phyloP scores from a whole-genome alignment of 2,329 filamentous ascomycete species.

The Cephalotrichum gorgonifer region DNA sequence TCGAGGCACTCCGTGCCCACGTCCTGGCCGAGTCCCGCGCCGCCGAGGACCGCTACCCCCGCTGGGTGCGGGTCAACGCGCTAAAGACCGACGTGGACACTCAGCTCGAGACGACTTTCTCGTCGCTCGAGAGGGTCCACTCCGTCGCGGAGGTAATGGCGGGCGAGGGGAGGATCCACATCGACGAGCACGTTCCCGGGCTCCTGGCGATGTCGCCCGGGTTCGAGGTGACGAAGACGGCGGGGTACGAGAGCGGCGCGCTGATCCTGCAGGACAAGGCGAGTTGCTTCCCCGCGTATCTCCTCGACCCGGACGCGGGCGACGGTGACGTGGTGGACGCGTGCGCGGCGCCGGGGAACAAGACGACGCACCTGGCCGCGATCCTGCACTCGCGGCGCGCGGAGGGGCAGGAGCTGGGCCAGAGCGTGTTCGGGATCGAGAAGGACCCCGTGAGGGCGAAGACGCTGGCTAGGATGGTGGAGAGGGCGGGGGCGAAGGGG shows the following conservation, averaged over 20 bases:
- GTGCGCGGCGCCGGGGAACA: slow-evolving; percentile 92
- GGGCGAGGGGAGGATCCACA: slow-evolving; percentile 33
- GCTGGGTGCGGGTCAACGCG: slow-evolving; percentile 85
- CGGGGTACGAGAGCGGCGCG: slow-evolving; percentile 64
- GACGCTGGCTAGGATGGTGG: slow-evolving; percentile 77
- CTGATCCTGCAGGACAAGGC: slow-evolving; percentile 95
- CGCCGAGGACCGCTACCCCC: slow-evolving; percentile 54
- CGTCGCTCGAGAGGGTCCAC: slow-evolving; percentile 44
- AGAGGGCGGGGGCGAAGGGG: slow-evolving; percentile 57
- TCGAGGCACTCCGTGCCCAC: slow-evolving; percentile 54
- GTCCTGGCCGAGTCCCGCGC: slow-evolving; percentile 40
- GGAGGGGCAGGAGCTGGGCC: slow-evolving; percentile 22
- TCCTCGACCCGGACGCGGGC: slow-evolving; percentile 58
- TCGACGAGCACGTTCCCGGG: slow-evolving; percentile 78
- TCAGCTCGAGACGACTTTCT: slow-evolving; percentile 68
- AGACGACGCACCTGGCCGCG: slow-evolving; percentile 86
- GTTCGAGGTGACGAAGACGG: slow-evolving; percentile 60
- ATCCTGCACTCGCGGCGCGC: slow-evolving; percentile 43
- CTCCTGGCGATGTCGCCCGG: slow-evolving; percentile 68
- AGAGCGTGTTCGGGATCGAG: slow-evolving; percentile 64
- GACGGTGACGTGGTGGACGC: slow-evolving; percentile 81
- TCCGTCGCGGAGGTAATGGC: slow-evolving; percentile 42
- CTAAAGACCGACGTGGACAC: slow-evolving; percentile 60
- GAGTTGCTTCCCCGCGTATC: slow-evolving; percentile 88
- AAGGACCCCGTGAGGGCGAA: slow-evolving; percentile 61